Percentiles rank a stretch among this genome's conserved stretches.
These are phyloP conservation scores for Acrocalymma vagum DNA, from an alignment of 2,329 filamentous ascomycete species.

Conservation along the genomic window DNA sequence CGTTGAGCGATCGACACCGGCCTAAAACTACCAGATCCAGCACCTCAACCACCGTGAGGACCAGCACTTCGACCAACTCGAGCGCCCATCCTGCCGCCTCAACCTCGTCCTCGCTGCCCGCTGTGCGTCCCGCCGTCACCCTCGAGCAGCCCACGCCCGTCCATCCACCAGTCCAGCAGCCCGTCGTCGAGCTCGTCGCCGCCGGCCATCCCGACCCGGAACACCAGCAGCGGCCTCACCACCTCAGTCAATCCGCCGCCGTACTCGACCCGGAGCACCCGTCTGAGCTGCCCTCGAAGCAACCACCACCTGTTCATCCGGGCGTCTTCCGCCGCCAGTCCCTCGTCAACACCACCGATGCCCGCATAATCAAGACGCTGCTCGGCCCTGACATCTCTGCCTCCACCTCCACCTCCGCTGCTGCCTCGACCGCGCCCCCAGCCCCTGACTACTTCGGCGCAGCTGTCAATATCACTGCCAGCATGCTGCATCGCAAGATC, in stretches of 20 bases:
- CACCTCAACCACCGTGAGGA: conserved; percentile 8
- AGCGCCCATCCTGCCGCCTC: conserved; percentile 19
- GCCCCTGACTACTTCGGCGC: conserved; percentile 52
- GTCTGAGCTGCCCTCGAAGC: conserved; percentile 18
- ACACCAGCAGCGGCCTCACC: conserved; percentile 4
- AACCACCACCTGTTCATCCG: conserved; percentile 49
- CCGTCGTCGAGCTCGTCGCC: conserved; percentile 22
- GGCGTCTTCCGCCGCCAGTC: conserved; percentile 51
- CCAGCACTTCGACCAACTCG: conserved; percentile 17
- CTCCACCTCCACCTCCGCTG: conserved; percentile 17
- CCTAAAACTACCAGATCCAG: neutral
- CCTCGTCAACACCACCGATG: conserved; percentile 50
- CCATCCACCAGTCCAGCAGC: conserved; percentile 23
- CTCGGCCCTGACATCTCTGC: conserved; percentile 53
- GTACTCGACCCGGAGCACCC: conserved; percentile 19
- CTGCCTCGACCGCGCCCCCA: conserved; percentile 30
- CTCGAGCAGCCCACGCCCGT: conserved; percentile 47
- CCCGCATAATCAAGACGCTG: conserved; percentile 60
- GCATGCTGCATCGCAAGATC: conserved; percentile 74
- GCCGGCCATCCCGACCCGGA: too few relatives aligned
- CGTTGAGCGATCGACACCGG: conserved; percentile 26
- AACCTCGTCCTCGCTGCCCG: conserved; percentile 15
- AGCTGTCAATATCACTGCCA: conserved; percentile 38
- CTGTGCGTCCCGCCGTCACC: conserved; percentile 32
- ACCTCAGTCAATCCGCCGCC: conserved; percentile 6